Evolutionary conservation across 352 stramenopile genomes (phyloP), one percentile per base, ranked within the genome.

Genomic region (Pythium scleroteichum): DNA sequence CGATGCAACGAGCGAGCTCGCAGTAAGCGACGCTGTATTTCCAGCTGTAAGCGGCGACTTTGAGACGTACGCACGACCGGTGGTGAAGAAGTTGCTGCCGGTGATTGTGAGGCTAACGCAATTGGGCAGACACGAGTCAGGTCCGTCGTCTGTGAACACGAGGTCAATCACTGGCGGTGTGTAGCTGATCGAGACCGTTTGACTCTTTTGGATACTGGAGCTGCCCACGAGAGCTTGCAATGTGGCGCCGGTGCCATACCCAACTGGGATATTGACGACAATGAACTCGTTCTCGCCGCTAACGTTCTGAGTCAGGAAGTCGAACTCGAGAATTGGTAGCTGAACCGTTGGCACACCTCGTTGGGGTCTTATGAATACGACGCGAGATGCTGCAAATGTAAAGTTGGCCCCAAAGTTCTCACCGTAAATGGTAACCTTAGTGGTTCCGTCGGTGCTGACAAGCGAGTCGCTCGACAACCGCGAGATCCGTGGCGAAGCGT

Each of bases 131-230:
- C 76, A 85, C 5, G 64, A 56, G n/a, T 40, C 56, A 1, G 78
- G 75, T 1, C 82, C 82, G 72, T 88, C 82, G 32, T 88, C 76
- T 8, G 72, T 89, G 59, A 73, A 79, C 45, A 89, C 75, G 2
- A 64, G 56, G 14, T 87, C 75, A 32, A 91, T 78, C 46, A 67
- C 62, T 46, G 82, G 82, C 20, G 53, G 17, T 9, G 51, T 39
- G 48, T 89, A 91, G 41, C 47, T 66, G 32, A 89, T 58, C 2
- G 52, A 1, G 26, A 86, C 12, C 2, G 32, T 3, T 19, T 73
- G 22, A 29, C 70, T 85, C 17, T 51, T 62, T 57, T 88, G 77
- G 3, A 85, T 24, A 56, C 70, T 82, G 17, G 62, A 54, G 3
- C 56, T 68, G 9, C 76, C 73, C 2, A 84, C 75, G 2, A 81